phyloP scores from a whole-genome alignment of 1,284 basidiomycete genomes.

The Ceratobasidium sp. region DNA sequence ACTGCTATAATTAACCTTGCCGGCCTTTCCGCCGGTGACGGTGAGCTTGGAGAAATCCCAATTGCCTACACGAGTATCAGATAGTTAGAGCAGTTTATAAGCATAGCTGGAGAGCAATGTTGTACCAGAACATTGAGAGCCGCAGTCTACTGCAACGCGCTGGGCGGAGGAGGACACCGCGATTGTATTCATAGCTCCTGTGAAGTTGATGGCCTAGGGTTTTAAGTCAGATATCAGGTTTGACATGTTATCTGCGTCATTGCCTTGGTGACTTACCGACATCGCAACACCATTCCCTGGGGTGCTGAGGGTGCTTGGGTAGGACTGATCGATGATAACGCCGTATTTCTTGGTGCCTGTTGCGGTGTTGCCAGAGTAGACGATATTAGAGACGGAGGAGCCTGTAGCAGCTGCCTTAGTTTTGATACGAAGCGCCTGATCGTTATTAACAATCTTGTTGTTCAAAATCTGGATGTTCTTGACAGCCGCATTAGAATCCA shows the following conservation, averaged over 20 bases:
- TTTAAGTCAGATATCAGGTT: not conserved
- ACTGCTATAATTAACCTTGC: constrained; percentile 44
- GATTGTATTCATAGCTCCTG: constrained; percentile 41
- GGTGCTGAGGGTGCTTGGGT: constrained; percentile 44
- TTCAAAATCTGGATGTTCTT: constrained; percentile 19
- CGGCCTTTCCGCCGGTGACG: constrained; percentile 47
- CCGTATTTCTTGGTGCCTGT: constrained; percentile 50
- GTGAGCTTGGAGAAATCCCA: constrained; percentile 49
- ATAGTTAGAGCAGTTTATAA: not conserved
- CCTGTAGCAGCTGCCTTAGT: constrained; percentile 59
- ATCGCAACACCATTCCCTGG: constrained; percentile 45
- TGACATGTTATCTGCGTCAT: not conserved
- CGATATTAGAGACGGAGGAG: constrained; percentile 61
- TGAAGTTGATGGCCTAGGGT: constrained; percentile 44
- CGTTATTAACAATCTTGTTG: constrained; percentile 53
- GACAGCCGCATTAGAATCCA: constrained; percentile 32
- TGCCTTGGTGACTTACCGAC: constrained; percentile 20
- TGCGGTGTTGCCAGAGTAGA: constrained; percentile 57
- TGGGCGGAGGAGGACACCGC: constrained; percentile 41
- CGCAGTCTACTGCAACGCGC: constrained; percentile 47
- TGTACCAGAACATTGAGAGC: constrained; percentile 18
- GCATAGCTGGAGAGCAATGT: not conserved
- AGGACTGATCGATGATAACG: constrained; percentile 50
- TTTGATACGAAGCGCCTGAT: constrained; percentile 66
- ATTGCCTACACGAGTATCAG: constrained; percentile 34